phyloP scores from a whole-genome alignment of 805 yeast species.

The Ascoidea tarda region DNA sequence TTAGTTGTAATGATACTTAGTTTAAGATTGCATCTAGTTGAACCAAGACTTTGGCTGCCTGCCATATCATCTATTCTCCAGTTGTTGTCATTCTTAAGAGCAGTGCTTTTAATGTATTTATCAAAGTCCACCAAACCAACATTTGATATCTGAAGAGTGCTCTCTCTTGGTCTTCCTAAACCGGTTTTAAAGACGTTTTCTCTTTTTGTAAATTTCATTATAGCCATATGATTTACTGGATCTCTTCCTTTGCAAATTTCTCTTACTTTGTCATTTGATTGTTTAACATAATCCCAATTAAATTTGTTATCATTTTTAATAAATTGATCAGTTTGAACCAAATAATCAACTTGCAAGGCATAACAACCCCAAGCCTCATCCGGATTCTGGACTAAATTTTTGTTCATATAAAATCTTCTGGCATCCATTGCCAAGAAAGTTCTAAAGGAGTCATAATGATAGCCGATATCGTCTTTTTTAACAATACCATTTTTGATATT shows the following conservation, averaged over 20 bases:
- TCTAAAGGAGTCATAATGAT: not conserved
- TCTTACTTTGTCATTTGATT: not conserved
- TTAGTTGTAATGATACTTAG: not conserved
- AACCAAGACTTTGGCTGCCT: conserved; percentile 6
- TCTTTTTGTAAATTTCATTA: not conserved
- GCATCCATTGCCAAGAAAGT: not conserved
- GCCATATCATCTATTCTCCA: not conserved
- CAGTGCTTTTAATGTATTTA: too few relatives aligned
- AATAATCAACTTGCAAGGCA: not conserved
- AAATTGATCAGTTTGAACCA: not conserved
- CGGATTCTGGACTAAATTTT: too few relatives aligned
- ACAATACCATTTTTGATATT: not conserved
- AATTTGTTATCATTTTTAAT: not conserved
- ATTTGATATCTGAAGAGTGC: not conserved
- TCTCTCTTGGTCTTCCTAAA: not conserved
- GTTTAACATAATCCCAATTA: not conserved
- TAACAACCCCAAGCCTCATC: not conserved
- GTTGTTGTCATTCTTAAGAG: not conserved
- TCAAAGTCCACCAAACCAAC: not conserved
- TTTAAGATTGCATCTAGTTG: not conserved
- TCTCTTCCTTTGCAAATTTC: not conserved
- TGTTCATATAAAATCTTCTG: not conserved
- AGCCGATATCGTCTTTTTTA: not conserved
- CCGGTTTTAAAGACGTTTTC: not conserved
- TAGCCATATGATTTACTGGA: not conserved